A percentile compares a stretch with the other conserved stretches of the same genome.
These are phyloP conservation scores for Eutrema heterophyllum DNA, from an alignment of 345 rosid species.

Conservation along the genomic window DNA sequence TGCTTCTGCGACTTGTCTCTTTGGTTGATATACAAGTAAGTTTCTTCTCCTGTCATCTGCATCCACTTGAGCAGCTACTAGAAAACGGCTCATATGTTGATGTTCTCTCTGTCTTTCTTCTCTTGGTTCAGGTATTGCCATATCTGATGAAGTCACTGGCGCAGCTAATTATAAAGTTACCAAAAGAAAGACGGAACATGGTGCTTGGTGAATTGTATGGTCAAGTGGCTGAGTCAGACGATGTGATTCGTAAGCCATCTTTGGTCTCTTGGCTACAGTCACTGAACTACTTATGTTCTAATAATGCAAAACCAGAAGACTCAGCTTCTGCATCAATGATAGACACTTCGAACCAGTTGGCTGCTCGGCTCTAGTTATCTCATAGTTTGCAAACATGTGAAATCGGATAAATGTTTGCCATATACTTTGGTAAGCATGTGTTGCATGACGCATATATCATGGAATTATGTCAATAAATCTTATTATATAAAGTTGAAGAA, in stretches of 20 bases:
- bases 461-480: background rate
- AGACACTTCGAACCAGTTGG: constrained; percentile 29
- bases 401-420: background rate
- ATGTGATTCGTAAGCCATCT: constrained; percentile 81
- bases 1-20: constrained; percentile 72
- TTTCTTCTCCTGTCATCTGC: background rate
- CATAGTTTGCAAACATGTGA: constrained; percentile 4
- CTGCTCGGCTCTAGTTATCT: constrained; percentile 40
- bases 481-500: background rate
- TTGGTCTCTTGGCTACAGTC: constrained; percentile 94
- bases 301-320: constrained; percentile 18
- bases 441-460: background rate
- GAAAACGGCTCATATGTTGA: background rate
- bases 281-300: constrained; percentile 61
- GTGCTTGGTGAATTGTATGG: constrained; percentile 76
- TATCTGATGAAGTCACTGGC: constrained; percentile 78
- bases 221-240: constrained; percentile 86
- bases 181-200: constrained; percentile 68
- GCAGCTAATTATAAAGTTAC: constrained; percentile 54
- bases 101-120: background rate
- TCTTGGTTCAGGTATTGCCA: constrained; percentile 58
- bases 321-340: constrained; percentile 13
- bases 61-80: background rate
- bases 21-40: constrained; percentile 86
- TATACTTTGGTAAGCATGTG: background rate